A percentile compares a stretch with the other conserved stretches of the same genome.
These are phyloP conservation scores for Croton laevigatus DNA, from an alignment of 441 rosid genomes.

Conservation along the genomic window DNA sequence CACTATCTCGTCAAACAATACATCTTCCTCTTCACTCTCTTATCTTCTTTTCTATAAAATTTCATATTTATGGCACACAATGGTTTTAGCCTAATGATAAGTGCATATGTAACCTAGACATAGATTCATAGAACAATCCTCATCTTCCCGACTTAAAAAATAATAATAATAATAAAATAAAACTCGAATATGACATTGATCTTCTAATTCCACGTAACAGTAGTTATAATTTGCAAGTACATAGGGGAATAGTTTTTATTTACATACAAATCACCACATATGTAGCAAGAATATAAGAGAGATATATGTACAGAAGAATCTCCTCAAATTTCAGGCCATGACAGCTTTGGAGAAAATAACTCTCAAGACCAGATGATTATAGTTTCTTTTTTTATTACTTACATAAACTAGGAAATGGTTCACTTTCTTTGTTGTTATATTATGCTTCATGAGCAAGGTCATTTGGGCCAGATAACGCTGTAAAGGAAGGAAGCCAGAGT, in stretches of 20 bases:
- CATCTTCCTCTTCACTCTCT: too few species aligned
- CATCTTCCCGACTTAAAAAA: too few species aligned
- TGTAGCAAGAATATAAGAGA: conserved; percentile 7
- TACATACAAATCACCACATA: not conserved
- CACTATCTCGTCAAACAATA: not conserved
- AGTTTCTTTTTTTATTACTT: not conserved
- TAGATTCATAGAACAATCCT: too few species aligned
- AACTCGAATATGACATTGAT: not conserved
- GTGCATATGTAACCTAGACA: too few species aligned
- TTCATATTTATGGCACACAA: too few species aligned
- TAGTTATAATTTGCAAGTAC: not conserved
- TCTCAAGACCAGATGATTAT: not conserved
- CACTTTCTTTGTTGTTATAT: not conserved
- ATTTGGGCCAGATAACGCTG: conserved; percentile 40
- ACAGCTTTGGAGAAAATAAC: not conserved
- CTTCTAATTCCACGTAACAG: not conserved
- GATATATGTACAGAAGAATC: not conserved
- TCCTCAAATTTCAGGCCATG: not conserved
- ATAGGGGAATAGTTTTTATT: not conserved
- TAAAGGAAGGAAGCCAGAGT: conserved; percentile 71
- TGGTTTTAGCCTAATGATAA: too few species aligned
- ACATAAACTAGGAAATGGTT: not conserved
- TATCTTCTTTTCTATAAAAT: too few species aligned
- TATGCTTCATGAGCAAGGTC: conserved; percentile 26
- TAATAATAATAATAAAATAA: too few species aligned